Conservation (phyloP, 2,329 filamentous ascomycete species). For the Trichoderma breve region DNA sequence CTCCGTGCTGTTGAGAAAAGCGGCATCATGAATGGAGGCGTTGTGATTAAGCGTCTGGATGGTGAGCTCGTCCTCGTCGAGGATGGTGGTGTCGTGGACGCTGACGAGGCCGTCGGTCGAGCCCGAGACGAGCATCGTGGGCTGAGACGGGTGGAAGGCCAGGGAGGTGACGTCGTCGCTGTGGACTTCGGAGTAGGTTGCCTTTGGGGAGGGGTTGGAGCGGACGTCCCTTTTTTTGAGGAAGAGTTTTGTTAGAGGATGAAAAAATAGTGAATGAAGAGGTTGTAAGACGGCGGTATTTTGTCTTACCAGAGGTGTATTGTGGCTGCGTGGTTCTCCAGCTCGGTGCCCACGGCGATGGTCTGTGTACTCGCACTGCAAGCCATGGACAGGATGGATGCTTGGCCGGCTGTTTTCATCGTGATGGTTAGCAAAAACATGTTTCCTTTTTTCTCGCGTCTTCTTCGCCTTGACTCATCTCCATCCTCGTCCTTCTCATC, state of each 20-base stretch:
- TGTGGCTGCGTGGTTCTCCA: conserved; percentile 61
- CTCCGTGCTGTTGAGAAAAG: conserved; percentile 62
- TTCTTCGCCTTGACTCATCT: neutral
- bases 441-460: neutral
- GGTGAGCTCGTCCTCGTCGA: conserved; percentile 74
- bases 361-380: conserved; percentile 55
- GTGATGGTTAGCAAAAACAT: neutral
- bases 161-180: conserved; percentile 65
- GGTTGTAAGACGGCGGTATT: neutral
- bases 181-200: conserved; percentile 63
- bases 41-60: conserved; percentile 76
- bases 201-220: conserved; percentile 44
- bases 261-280: too few species aligned
- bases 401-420: conserved; percentile 40
- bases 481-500: neutral
- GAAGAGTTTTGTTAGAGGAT: neutral
- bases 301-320: conserved; percentile 57
- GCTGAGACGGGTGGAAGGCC: conserved; percentile 57
- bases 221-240: conserved; percentile 55
- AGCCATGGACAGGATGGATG: conserved; percentile 63
- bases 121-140: conserved; percentile 66
- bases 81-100: conserved; percentile 67
- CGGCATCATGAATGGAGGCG: conserved; percentile 71
- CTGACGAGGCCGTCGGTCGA: conserved; percentile 80
- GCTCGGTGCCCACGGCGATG: conserved; percentile 71